phyloP scores from a whole-genome alignment of 768 basidiomycete species.

The Leccinum longicurvipes region DNA sequence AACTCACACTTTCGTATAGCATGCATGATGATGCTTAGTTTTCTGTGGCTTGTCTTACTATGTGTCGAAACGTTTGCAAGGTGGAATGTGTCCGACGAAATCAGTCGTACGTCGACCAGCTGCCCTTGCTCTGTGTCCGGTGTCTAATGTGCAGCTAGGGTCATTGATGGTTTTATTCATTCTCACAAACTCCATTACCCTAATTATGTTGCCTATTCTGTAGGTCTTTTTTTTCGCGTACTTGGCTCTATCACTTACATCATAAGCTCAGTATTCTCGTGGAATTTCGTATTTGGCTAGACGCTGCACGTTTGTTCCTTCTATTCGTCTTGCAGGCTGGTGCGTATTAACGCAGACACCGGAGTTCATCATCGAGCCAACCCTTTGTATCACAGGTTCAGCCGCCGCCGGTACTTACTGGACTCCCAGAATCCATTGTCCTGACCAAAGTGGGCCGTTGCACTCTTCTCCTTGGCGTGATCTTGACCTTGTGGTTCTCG shows the following conservation, averaged over 20 bases:
- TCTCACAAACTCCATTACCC: conserved; percentile 36
- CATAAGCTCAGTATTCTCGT: conserved; percentile 38
- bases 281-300: conserved; percentile 51
- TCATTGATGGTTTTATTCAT: conserved; percentile 47
- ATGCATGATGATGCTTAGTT: conserved; percentile 40
- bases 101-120: conserved; percentile 42
- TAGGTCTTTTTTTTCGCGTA: conserved; percentile 24
- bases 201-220: conserved; percentile 43
- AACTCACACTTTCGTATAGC: conserved; percentile 29
- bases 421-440: conserved; percentile 43
- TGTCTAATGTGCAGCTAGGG: conserved; percentile 4
- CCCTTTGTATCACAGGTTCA: conserved; percentile 30
- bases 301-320: conserved; percentile 47
- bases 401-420: conserved; percentile 43
- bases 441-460: conserved; percentile 36
- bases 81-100: conserved; percentile 42
- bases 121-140: not conserved
- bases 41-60: conserved; percentile 48
- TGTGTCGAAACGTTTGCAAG: conserved; percentile 44
- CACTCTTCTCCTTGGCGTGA: not conserved
- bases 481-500: not conserved
- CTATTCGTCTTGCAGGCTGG: conserved; percentile 46
- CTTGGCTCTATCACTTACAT: not conserved
- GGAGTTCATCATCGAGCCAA: not conserved
- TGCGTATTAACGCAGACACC: conserved; percentile 23